phyloP scores from a whole-genome alignment of 2,329 filamentous ascomycete species.

The Trichoderma sp. region DNA sequence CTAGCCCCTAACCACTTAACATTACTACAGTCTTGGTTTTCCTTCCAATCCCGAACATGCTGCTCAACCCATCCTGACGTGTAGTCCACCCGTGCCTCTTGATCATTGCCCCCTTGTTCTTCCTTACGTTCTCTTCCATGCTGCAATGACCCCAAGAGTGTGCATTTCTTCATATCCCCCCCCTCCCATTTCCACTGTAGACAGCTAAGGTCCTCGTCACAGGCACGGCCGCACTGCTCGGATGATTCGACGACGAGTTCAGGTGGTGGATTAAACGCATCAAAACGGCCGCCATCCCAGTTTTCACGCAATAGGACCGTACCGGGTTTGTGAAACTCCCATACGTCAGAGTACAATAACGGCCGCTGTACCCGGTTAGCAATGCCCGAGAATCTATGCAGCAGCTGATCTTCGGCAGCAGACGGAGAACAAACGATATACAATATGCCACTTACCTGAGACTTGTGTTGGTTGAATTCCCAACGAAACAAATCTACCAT shows the following conservation, averaged over 20 bases:
- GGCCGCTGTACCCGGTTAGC: conserved; percentile 34
- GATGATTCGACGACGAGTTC: conserved; percentile 35
- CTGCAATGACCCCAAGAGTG: conserved; percentile 36
- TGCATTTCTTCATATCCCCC: conserved; percentile 37
- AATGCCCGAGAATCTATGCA: neutral
- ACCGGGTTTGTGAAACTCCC: conserved; percentile 43
- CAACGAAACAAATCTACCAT: conserved; percentile 54
- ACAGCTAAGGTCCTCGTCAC: conserved; percentile 34
- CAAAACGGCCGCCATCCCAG: conserved; percentile 41
- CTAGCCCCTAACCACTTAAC: conserved; percentile 41
- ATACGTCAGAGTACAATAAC: conserved; percentile 44
- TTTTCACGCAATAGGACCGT: conserved; percentile 32
- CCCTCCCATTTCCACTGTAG: conserved; percentile 40
- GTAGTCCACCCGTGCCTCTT: conserved; percentile 36
- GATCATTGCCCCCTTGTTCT: conserved; percentile 31
- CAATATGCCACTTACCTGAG: conserved; percentile 34
- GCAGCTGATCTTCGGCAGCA: neutral
- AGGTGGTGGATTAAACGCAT: conserved; percentile 35
- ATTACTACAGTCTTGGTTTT: conserved; percentile 34
- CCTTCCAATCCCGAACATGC: conserved; percentile 36
- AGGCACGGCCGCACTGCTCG: conserved; percentile 37
- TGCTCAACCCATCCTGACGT: conserved; percentile 38
- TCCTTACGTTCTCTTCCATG: conserved; percentile 34
- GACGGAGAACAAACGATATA: neutral
- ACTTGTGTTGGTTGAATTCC: conserved; percentile 41